Evolutionary conservation across 2,329 filamentous ascomycete genomes (phyloP).

Genomic region (Podosphaera xanthii): DNA sequence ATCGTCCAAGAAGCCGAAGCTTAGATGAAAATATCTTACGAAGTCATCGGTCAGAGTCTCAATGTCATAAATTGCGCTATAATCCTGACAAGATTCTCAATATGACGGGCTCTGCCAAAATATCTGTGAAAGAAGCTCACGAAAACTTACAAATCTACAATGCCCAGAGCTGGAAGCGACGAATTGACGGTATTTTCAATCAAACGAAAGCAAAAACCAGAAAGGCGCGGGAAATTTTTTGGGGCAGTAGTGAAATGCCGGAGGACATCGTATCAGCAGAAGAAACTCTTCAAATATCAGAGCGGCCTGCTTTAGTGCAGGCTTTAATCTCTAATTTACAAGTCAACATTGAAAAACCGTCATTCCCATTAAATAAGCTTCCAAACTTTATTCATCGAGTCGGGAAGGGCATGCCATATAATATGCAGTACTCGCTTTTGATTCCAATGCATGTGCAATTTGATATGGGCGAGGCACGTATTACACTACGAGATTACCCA

Average conservation of each 20-base stretch:
- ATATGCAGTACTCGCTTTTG: slow-evolving; percentile 76
- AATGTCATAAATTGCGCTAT: slow-evolving; percentile 37
- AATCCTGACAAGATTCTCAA: slow-evolving; percentile 56
- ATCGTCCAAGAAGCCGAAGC: slow-evolving; percentile 14
- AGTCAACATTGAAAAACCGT: slow-evolving; percentile 73
- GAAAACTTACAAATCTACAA: slow-evolving; percentile 58
- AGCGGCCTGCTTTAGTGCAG: slow-evolving; percentile 63
- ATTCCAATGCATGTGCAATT: slow-evolving; percentile 77
- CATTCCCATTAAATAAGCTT: slow-evolving; percentile 61
- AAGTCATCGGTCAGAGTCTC: slow-evolving; percentile 14
- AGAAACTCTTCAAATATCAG: slow-evolving; percentile 63
- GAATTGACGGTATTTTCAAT: slow-evolving; percentile 56
- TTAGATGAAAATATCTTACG: slow-evolving; percentile 10
- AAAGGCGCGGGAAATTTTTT: slow-evolving; percentile 59
- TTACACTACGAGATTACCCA: slow-evolving; percentile 83
- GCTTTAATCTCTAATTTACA: slow-evolving; percentile 66
- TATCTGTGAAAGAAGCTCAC: slow-evolving; percentile 56
- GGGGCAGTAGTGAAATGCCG: slow-evolving; percentile 58
- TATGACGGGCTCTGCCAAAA: slow-evolving; percentile 47
- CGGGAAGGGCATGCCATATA: slow-evolving; percentile 87
- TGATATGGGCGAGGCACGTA: slow-evolving; percentile 69
- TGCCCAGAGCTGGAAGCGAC: slow-evolving; percentile 72
- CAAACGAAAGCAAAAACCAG: slow-evolving; percentile 52
- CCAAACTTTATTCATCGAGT: slow-evolving; percentile 69
- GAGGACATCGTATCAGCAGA: slow-evolving; percentile 68